Percentiles rank a stretch among this genome's conserved stretches.
These are phyloP conservation scores for Euclidium syriacum DNA, from an alignment of 345 rosid genomes.

Conservation along the genomic window DNA sequence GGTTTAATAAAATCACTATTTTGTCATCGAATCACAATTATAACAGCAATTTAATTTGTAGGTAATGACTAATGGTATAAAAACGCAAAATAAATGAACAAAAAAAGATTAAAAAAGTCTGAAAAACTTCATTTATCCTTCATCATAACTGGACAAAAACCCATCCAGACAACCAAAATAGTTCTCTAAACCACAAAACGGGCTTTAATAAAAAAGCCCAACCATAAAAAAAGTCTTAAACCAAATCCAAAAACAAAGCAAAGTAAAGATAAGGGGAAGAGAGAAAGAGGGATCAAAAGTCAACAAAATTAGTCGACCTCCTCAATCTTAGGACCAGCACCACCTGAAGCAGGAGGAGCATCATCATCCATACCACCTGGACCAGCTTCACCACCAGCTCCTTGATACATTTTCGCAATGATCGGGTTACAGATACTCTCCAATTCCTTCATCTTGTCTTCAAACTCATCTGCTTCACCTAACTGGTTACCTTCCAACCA, in stretches of 20 bases:
- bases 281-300: background rate
- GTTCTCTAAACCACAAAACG: background rate
- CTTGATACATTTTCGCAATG: conserved; percentile 77
- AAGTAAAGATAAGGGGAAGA: background rate
- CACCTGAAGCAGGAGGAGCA: conserved; percentile 37
- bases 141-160: background rate
- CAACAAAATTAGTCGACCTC: conserved; percentile 36
- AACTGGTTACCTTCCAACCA: conserved; percentile 74
- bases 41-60: no score
- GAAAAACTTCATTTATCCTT: background rate
- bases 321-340: conserved; percentile 64
- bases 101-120: no score
- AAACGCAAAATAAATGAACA: background rate
- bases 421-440: conserved; percentile 82
- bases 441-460: conserved; percentile 85
- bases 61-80: no score
- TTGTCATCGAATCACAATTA: no score
- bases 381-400: conserved; percentile 51
- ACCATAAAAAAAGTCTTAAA: background rate
- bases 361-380: conserved; percentile 36
- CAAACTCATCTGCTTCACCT: conserved; percentile 67
- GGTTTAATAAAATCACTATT: no score
- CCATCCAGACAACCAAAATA: background rate
- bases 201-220: conserved; percentile 11
- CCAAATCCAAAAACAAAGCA: background rate